Evolutionary conservation across 495 filamentous ascomycete genomes (phyloP).

Genomic region (Saxophila tyrrhenica): DNA sequence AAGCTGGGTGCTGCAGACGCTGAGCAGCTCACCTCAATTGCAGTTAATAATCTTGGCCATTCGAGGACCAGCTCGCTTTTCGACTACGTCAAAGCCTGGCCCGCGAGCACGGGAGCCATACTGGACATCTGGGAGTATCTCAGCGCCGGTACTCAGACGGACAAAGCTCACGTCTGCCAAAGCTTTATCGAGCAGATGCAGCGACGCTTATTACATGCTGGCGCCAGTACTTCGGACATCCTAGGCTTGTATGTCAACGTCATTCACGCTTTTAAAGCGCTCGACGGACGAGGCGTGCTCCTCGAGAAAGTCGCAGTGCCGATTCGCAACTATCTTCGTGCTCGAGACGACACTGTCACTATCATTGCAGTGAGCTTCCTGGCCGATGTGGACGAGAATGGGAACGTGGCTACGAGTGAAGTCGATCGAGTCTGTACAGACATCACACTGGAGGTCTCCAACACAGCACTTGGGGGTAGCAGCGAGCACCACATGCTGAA

Average conservation of each 20-base stretch:
- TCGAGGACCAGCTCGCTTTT: constrained; percentile 43
- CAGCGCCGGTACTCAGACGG: constrained; percentile 44
- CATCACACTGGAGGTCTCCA: constrained; percentile 56
- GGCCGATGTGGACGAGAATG: constrained; percentile 47
- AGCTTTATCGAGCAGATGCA: constrained; percentile 58
- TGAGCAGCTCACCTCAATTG: not conserved
- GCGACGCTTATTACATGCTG: constrained; percentile 72
- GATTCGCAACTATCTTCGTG: constrained; percentile 75
- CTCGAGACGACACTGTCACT: constrained; percentile 85
- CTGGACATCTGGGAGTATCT: constrained; percentile 44
- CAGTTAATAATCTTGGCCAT: constrained; percentile 6
- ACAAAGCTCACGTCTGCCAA: constrained; percentile 53
- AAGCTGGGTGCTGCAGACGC: not conserved
- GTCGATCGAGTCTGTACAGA: constrained; percentile 52
- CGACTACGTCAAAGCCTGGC: constrained; percentile 76
- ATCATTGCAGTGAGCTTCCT: constrained; percentile 80
- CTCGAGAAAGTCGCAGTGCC: constrained; percentile 74
- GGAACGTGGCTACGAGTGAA: constrained; percentile 18
- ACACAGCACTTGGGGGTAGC: not conserved
- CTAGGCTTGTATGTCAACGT: constrained; percentile 83
- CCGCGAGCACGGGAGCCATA: constrained; percentile 61
- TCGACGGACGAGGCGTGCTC: constrained; percentile 86
- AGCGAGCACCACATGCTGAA: constrained; percentile 59
- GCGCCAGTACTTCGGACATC: constrained; percentile 79
- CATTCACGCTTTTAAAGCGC: constrained; percentile 75